Conservation (phyloP, 129 eudicot genomes). For the Tanacetum coccineum region DNA sequence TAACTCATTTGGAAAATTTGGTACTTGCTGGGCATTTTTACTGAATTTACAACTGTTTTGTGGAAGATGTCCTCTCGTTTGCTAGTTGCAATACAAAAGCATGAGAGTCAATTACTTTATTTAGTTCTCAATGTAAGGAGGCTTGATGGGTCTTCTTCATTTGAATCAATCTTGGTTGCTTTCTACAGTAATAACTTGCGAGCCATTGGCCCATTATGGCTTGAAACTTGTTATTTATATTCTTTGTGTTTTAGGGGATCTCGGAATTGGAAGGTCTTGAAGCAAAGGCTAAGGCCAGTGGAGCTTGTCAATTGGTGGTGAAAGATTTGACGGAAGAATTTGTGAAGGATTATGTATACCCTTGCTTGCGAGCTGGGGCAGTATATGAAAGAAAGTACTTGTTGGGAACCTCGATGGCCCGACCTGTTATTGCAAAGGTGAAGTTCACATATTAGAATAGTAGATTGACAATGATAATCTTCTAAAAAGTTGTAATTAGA, state of each 20-base stretch:
- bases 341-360: conserved; percentile 76
- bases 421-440: conserved; percentile 98
- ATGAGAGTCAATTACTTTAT: no score
- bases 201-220: not conserved
- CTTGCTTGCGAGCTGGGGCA: conserved; percentile 96
- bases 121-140: no score
- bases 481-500: not conserved
- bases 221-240: not conserved
- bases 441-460: not conserved
- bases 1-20: no score
- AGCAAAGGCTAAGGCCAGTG: conserved; percentile 95
- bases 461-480: not conserved
- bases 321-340: conserved; percentile 94
- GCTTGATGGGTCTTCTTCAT: not conserved
- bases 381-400: conserved; percentile 87
- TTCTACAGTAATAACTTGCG: not conserved
- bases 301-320: conserved; percentile 89
- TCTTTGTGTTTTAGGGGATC: conserved; percentile 47
- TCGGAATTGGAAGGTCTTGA: conserved; percentile 89
- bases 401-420: conserved; percentile 98
- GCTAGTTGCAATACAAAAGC: no score
- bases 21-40: no score
- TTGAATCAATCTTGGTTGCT: not conserved
- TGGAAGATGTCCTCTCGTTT: no score
- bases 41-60: no score